These are phyloP conservation scores for Arthrinium puccinioides DNA, from an alignment of 2,329 filamentous ascomycete genomes.

Conservation along the genomic window DNA sequence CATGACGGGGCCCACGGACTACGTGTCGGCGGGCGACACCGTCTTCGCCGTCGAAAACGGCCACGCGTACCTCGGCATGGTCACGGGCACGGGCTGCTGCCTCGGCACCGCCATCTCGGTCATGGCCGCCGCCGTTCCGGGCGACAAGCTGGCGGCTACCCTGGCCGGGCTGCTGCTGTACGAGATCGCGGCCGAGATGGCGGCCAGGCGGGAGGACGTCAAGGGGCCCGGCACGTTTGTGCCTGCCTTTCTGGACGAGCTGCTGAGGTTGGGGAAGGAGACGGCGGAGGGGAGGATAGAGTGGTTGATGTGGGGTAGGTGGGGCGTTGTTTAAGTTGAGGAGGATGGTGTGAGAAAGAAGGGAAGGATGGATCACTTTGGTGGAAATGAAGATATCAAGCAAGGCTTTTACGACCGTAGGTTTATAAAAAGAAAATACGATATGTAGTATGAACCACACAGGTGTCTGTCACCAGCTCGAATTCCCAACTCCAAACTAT, in stretches of 20 bases:
- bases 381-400: too few relatives aligned
- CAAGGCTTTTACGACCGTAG: too few relatives aligned
- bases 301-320: slow-evolving; percentile 48
- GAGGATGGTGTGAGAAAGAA: slow-evolving; percentile 15
- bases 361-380: too few relatives aligned
- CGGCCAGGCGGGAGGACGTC: slow-evolving; percentile 58
- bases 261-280: slow-evolving; percentile 42
- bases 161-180: slow-evolving; percentile 70
- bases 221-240: slow-evolving; percentile 81
- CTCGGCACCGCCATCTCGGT: slow-evolving; percentile 77
- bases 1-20: slow-evolving; percentile 74
- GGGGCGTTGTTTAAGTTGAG: slow-evolving; percentile 45
- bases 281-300: slow-evolving; percentile 36
- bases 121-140: slow-evolving; percentile 55
- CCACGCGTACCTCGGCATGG: slow-evolving; percentile 58
- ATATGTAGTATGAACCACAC: too few relatives aligned
- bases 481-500: too few relatives aligned
- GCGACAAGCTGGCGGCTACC: slow-evolving; percentile 64
- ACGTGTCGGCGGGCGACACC: slow-evolving; percentile 65
- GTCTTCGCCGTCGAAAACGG: slow-evolving; percentile 70
- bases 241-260: slow-evolving; percentile 73
- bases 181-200: slow-evolving; percentile 64
- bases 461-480: too few relatives aligned
- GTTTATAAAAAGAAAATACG: too few relatives aligned
- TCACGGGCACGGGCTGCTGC: slow-evolving; percentile 80